Percentiles rank a stretch among this genome's conserved stretches.
These are phyloP conservation scores for Gamsiella multidivaricata DNA, from an alignment of 192 early-diverging fungal genomes.

Conservation along the genomic window DNA sequence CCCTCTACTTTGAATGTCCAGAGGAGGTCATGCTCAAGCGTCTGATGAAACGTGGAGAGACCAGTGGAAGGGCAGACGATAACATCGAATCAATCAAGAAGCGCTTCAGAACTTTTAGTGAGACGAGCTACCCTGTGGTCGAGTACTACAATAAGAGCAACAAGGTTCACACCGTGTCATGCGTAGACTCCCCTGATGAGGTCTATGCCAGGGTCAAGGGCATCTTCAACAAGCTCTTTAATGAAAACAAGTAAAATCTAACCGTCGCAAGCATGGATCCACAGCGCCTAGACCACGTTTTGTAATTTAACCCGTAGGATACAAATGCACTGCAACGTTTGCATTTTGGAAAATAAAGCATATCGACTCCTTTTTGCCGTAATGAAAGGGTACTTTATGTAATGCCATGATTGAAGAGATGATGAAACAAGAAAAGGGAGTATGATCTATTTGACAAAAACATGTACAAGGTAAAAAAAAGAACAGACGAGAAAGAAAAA, in stretches of 20 bases:
- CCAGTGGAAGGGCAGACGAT: constrained; percentile 92
- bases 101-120: constrained; percentile 88
- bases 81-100: constrained; percentile 97
- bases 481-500: neutral
- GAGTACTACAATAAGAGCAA: constrained; percentile 77
- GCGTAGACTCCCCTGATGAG: constrained; percentile 69
- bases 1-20: constrained; percentile 95
- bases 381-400: constrained; percentile 3
- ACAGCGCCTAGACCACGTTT: neutral
- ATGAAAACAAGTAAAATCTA: constrained; percentile 21
- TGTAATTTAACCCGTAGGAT: neutral
- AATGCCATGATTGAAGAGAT: neutral
- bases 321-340: neutral
- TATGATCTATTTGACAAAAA: too few species aligned
- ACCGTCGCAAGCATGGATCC: too few species aligned
- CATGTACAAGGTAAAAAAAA: constrained; percentile 5
- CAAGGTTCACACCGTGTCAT: constrained; percentile 84
- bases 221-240: constrained; percentile 64
- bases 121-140: constrained; percentile 93
- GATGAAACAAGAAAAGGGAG: neutral
- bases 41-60: constrained; percentile 93
- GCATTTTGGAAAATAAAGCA: neutral
- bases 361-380: too few species aligned
- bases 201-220: constrained; percentile 75
- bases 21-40: constrained; percentile 92